Evolutionary conservation across 73 alveolate species (phyloP).

Genomic region (Paramecium tetraurelia): DNA sequence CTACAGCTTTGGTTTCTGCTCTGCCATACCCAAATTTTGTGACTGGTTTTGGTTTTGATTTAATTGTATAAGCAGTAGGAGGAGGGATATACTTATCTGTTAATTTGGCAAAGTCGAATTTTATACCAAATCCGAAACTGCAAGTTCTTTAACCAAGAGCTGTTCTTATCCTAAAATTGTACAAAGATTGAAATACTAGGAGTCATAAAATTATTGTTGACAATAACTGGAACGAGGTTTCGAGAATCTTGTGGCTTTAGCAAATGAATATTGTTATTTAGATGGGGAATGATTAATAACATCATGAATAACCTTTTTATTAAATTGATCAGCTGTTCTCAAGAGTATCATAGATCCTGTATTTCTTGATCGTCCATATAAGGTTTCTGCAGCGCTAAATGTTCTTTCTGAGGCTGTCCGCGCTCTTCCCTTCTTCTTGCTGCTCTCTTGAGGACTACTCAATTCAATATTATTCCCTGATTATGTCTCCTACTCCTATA

Average conservation of each 20-base stretch:
- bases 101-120: neutral
- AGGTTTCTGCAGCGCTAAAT: neutral
- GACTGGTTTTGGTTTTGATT: neutral
- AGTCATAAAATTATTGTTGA: slow-evolving; percentile 26
- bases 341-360: slow-evolving; percentile 5
- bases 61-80: slow-evolving; percentile 17
- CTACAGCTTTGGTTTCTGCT: neutral
- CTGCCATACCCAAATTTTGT: slow-evolving; percentile 39
- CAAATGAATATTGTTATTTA: slow-evolving; percentile 1
- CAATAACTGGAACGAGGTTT: slow-evolving; percentile 46
- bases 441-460: neutral
- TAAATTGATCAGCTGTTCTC: slow-evolving; percentile 29
- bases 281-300: slow-evolving; percentile 2
- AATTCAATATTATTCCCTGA: neutral
- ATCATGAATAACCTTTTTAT: slow-evolving; percentile 42
- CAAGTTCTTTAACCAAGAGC: neutral
- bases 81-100: slow-evolving; percentile 37
- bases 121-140: slow-evolving; percentile 8
- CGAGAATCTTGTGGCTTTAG: slow-evolving; percentile 36
- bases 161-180: neutral
- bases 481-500: neutral
- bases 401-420: slow-evolving; percentile 6
- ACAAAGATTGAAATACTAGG: neutral
- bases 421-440: neutral
- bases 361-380: neutral